Evolutionary conservation across 2,329 filamentous ascomycete genomes (phyloP), one percentile per base, ranked within the genome.

Genomic region (Alternaria dauci): DNA sequence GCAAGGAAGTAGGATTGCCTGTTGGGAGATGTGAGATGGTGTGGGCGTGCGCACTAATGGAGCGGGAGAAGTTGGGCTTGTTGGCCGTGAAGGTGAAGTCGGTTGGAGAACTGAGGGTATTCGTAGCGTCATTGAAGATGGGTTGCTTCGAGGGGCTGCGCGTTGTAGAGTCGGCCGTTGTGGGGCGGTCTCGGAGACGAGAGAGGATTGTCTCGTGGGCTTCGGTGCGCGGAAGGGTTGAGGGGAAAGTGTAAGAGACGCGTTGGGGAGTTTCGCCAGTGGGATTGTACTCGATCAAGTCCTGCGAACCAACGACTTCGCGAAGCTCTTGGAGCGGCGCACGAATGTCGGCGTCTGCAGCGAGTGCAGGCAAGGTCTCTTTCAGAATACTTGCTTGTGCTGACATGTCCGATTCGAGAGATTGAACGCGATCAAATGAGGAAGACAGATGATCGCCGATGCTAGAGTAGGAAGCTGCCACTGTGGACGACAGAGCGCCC

Each of bases 211-310:
- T 80, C 12, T 89, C 85, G 70, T 89, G 87, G 1, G 80, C 71
- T 71, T 88, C 86, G 0, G 95, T 98, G 26, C 89, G 88, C 4
- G 95, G 95, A 1, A 99, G 84, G 2, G 85, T 83, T 1, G 87
- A 91, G 0, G 93, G 91, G 72, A 92, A 97, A n/a, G 87, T 84
- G 78, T 98, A 99, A 53, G 88, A 84, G 30, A 85, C 82, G 80
- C 94, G 95, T 73, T 91, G 88, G 0, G 95, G 95, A 1, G 95
- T 98, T 47, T 90, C 85, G 52, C 95, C 94, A 0, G 95, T 98
- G 0, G 91, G 87, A 38, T 87, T 83, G 77, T 98, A 98, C 75
- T 97, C 93, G 54, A 88, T 85, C 53, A 98, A 83, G 5, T 83
- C 79, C 1, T 89, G 88, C 47, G 79, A 81, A 16, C 85, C 81